phyloP scores from a whole-genome alignment of 306 rosid species.

The Morella rubra region DNA sequence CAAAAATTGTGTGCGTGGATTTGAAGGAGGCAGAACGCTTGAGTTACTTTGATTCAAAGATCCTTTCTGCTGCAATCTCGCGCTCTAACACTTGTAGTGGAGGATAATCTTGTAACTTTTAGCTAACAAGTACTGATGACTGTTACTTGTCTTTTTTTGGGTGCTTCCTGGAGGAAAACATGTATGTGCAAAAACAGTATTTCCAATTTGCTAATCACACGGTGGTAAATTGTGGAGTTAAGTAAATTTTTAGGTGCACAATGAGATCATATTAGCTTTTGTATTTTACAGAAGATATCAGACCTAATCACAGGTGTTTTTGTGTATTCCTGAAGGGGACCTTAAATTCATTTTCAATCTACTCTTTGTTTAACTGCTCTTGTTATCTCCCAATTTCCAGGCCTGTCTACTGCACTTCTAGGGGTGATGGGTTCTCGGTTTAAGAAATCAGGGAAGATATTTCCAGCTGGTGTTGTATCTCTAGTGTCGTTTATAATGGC shows the following conservation, averaged over 20 bases:
- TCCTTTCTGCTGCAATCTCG: too few species aligned
- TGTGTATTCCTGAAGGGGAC: not conserved
- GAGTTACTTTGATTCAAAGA: too few species aligned
- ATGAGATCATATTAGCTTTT: not conserved
- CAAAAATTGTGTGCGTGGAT: too few species aligned
- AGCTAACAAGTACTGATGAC: not conserved
- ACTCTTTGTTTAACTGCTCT: conserved; percentile 11
- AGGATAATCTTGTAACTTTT: not conserved
- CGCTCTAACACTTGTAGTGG: too few species aligned
- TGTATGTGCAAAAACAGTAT: not conserved
- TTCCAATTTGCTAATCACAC: not conserved
- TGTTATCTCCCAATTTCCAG: conserved; percentile 36
- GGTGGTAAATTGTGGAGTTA: not conserved
- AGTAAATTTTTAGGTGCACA: not conserved
- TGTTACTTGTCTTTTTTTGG: not conserved
- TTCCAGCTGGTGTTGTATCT: conserved; percentile 97
- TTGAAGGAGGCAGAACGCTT: too few species aligned
- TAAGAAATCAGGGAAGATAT: conserved; percentile 86
- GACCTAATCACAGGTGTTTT: not conserved
- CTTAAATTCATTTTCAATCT: not conserved
- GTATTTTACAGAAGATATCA: not conserved
- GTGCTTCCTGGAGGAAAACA: not conserved
- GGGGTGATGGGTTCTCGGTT: conserved; percentile 95
- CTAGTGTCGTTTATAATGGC: conserved; percentile 86
- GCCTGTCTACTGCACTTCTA: conserved; percentile 86